These are phyloP conservation scores for Tetradesmus obliquus DNA, from an alignment of 139 green algal genomes.

Conservation along the genomic window DNA sequence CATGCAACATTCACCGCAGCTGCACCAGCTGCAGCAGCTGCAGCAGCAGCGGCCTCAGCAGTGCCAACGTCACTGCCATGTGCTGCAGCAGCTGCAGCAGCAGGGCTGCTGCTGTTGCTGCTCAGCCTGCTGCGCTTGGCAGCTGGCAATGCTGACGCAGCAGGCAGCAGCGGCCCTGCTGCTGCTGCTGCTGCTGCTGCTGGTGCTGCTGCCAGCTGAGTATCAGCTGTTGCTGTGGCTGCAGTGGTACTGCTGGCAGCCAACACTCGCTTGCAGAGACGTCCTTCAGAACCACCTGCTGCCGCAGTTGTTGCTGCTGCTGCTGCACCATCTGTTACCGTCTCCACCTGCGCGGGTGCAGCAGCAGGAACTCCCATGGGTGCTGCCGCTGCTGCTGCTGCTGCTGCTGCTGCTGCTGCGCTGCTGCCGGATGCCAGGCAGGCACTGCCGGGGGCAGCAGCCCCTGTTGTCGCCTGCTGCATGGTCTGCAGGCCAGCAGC, in stretches of 20 bases:
- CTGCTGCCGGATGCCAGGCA: too few species aligned
- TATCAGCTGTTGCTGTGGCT: neutral
- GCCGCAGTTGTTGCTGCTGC: neutral
- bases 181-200: neutral
- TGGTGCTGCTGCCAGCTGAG: neutral
- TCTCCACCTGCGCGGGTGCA: neutral
- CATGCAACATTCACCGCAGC: neutral
- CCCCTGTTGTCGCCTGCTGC: too few species aligned
- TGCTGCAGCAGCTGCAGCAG: too few species aligned
- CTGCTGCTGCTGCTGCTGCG: neutral
- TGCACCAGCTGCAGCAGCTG: neutral
- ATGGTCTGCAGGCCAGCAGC: too few species aligned
- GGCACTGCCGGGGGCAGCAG: too few species aligned
- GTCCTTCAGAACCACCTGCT: too few species aligned
- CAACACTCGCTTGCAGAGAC: too few species aligned
- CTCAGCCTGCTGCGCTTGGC: neutral
- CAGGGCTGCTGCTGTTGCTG: neutral
- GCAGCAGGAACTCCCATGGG: too few species aligned
- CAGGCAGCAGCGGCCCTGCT: neutral
- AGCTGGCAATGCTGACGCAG: neutral
- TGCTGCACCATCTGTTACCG: neutral
- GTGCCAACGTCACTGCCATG: neutral
- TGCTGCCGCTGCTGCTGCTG: neutral
- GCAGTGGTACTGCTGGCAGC: too few species aligned
- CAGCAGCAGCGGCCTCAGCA: neutral